A percentile compares a stretch with the other conserved stretches of the same genome.
These are phyloP conservation scores for Henckelia pumila DNA, from an alignment of 257 asterid genomes.

Conservation along the genomic window DNA sequence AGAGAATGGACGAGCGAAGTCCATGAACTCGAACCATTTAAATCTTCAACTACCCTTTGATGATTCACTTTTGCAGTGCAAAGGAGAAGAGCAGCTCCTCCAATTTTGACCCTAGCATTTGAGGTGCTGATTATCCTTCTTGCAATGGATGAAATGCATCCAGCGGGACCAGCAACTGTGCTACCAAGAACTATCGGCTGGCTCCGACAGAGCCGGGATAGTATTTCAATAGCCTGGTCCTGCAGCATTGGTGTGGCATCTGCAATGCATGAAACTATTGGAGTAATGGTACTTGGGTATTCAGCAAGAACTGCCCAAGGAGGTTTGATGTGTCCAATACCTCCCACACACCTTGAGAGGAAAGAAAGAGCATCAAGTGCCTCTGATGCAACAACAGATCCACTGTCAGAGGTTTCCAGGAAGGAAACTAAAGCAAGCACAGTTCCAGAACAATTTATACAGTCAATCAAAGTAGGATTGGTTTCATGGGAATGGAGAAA, in stretches of 20 bases:
- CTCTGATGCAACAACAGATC: slow-evolving; percentile 68
- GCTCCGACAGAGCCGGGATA: slow-evolving; percentile 69
- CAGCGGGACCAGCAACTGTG: slow-evolving; percentile 57
- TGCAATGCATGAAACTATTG: slow-evolving; percentile 80
- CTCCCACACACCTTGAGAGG: slow-evolving; percentile 62
- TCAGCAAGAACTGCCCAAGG: slow-evolving; percentile 94
- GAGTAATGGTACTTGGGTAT: slow-evolving; percentile 64
- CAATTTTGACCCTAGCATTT: slow-evolving; percentile 63
- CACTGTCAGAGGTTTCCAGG: slow-evolving; percentile 69
- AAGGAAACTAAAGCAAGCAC: slow-evolving; percentile 85
- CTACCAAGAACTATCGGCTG: slow-evolving; percentile 76
- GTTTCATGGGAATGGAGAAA: slow-evolving; percentile 69
- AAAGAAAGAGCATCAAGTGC: slow-evolving; percentile 84
- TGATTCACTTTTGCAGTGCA: slow-evolving; percentile 82
- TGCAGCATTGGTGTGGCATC: slow-evolving; percentile 72
- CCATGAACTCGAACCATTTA: slow-evolving; percentile 58
- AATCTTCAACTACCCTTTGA: slow-evolving; percentile 72
- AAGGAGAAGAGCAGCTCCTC: slow-evolving; percentile 93
- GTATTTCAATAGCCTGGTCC: slow-evolving; percentile 81
- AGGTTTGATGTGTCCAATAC: slow-evolving; percentile 61
- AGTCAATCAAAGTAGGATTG: slow-evolving; percentile 59
- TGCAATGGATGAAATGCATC: slow-evolving; percentile 74
- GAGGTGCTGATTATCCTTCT: slow-evolving; percentile 67
- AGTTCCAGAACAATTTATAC: slow-evolving; percentile 85
- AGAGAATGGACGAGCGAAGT: slow-evolving; percentile 70